These are phyloP conservation scores for Starmerella stellata DNA, from an alignment of 805 yeast genomes.

Conservation along the genomic window DNA sequence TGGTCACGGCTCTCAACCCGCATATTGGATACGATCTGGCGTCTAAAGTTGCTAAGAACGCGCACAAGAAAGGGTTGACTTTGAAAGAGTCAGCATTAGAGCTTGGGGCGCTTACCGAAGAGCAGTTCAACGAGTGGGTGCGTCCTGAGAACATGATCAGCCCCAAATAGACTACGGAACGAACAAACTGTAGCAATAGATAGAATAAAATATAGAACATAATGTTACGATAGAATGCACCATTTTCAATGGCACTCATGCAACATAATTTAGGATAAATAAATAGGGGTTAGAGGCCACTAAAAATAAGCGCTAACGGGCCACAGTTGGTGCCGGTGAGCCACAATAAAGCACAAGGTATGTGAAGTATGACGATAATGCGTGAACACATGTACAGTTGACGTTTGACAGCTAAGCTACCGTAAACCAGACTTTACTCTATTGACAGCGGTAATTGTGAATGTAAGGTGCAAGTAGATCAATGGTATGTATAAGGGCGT, in stretches of 20 bases:
- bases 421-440: too few species aligned
- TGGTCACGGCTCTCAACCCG: constrained; percentile 96
- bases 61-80: constrained; percentile 93
- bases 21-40: constrained; percentile 97
- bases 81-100: constrained; percentile 88
- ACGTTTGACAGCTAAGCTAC: too few species aligned
- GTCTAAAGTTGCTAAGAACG: constrained; percentile 94
- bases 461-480: too few species aligned
- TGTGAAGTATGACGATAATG: too few species aligned
- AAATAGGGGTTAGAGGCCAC: too few species aligned
- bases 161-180: constrained; percentile 31
- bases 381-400: too few species aligned
- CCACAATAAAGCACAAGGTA: background rate
- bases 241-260: too few species aligned
- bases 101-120: constrained; percentile 62
- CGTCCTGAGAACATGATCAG: constrained; percentile 97
- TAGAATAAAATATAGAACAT: background rate
- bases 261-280: too few species aligned
- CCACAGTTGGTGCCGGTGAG: background rate
- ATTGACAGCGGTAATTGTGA: too few species aligned
- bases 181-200: background rate
- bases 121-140: constrained; percentile 92
- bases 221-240: too few species aligned
- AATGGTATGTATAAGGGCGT: too few species aligned
- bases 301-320: too few species aligned